These are phyloP conservation scores for Eleusine indica DNA, from an alignment of 176 grass and related monocot species.

Conservation along the genomic window DNA sequence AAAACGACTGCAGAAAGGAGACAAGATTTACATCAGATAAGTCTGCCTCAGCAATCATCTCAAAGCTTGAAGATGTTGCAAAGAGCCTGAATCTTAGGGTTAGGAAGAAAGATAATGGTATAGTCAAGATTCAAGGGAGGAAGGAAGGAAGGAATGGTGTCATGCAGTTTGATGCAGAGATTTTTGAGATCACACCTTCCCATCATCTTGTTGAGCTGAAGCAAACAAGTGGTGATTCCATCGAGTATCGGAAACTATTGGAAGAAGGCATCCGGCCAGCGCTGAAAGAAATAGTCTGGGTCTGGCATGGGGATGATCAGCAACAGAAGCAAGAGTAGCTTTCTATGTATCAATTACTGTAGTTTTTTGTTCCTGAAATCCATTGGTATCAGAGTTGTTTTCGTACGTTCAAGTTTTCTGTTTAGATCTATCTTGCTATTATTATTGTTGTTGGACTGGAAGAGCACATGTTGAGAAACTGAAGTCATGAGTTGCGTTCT, in stretches of 20 bases:
- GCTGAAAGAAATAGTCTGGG: conserved; percentile 74
- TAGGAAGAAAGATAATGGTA: conserved; percentile 68
- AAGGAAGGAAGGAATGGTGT: conserved; percentile 72
- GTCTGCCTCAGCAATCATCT: conserved; percentile 56
- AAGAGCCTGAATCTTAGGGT: conserved; percentile 70
- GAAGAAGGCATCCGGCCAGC: conserved; percentile 67
- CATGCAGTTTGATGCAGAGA: conserved; percentile 61
- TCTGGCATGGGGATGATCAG: conserved; percentile 67
- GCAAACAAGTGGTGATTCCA: conserved; percentile 66
- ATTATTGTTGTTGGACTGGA: not conserved
- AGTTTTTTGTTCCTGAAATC: not conserved
- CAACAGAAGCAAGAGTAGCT: conserved; percentile 41
- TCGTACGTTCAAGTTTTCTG: not conserved
- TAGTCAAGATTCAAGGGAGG: conserved; percentile 65
- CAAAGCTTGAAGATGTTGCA: conserved; percentile 54
- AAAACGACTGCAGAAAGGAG: conserved; percentile 54
- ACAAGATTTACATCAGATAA: conserved; percentile 73
- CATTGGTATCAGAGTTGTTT: not conserved
- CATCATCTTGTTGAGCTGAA: conserved; percentile 81
- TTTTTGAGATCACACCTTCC: conserved; percentile 62
- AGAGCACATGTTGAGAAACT: not conserved
- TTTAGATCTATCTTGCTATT: conserved; percentile 17
- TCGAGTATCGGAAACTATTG: conserved; percentile 70
- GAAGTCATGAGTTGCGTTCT: not conserved
- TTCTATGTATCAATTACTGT: conserved; percentile 21